A percentile compares a stretch with the other conserved stretches of the same genome.
phyloP scores from a whole-genome alignment of 1,284 basidiomycete species.

The Puccinia coronata region DNA sequence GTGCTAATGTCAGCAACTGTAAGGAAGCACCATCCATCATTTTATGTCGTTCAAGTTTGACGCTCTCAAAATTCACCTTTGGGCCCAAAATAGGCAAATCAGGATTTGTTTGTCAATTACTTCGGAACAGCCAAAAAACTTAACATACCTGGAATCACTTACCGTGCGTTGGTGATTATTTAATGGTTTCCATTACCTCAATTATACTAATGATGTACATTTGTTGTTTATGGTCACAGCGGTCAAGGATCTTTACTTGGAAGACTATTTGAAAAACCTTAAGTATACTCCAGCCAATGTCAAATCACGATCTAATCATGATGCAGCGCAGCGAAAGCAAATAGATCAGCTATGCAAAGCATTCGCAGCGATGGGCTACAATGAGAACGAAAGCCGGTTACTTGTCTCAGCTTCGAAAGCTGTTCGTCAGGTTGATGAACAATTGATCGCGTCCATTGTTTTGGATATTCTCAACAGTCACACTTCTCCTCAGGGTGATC shows the following conservation, averaged over 20 bases:
- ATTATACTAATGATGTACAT: neutral
- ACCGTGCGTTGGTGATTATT: constrained; percentile 42
- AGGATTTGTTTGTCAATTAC: constrained; percentile 76
- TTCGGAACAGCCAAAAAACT: constrained; percentile 78
- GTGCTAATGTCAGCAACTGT: constrained; percentile 83
- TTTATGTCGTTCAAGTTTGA: neutral
- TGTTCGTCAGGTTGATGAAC: constrained; percentile 30
- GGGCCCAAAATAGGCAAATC: constrained; percentile 62
- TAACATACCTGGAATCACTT: constrained; percentile 71
- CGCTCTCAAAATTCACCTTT: neutral
- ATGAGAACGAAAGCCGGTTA: constrained; percentile 27
- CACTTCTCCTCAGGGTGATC: constrained; percentile 66
- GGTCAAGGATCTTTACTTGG: constrained; percentile 57
- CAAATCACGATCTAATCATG: constrained; percentile 60
- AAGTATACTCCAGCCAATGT: constrained; percentile 15
- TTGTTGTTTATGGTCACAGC: constrained; percentile 49
- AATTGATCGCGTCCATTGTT: constrained; percentile 52
- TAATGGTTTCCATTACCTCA: neutral
- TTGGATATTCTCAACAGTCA: constrained; percentile 65
- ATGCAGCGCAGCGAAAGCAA: constrained; percentile 60
- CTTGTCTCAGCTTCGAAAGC: constrained; percentile 28
- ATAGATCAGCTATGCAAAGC: neutral
- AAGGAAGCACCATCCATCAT: neutral
- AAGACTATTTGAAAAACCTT: constrained; percentile 50
- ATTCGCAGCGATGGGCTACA: constrained; percentile 34